A percentile compares a stretch with the other conserved stretches of the same genome.
phyloP scores from a whole-genome alignment of 805 yeast genomes.

The Kluyveromyces starmeri region DNA sequence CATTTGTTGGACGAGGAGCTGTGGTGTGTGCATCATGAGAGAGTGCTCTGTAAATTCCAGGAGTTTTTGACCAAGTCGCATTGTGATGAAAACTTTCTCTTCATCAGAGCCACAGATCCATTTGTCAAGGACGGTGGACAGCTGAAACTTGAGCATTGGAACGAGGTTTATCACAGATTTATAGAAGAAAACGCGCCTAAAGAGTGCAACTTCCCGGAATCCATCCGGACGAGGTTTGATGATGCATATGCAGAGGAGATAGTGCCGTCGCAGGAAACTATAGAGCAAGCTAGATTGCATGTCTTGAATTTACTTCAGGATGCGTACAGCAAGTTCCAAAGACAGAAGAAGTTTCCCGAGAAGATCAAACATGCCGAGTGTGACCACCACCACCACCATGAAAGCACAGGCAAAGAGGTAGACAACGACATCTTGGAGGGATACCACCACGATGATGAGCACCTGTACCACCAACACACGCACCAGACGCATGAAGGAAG shows the following conservation, averaged over 20 bases:
- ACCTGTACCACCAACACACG: neutral
- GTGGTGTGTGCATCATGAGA: slow-evolving; percentile 8
- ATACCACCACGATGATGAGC: neutral
- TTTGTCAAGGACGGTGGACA: slow-evolving; percentile 5
- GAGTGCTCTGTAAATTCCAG: slow-evolving; percentile 15
- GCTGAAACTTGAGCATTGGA: neutral
- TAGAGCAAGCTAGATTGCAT: slow-evolving; percentile 21
- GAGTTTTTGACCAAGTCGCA: slow-evolving; percentile 19
- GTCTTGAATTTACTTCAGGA: slow-evolving; percentile 20
- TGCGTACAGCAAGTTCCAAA: slow-evolving; percentile 12
- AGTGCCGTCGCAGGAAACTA: slow-evolving; percentile 14
- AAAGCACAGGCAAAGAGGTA: too few relatives aligned
- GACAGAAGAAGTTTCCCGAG: slow-evolving; percentile 4
- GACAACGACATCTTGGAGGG: too few relatives aligned
- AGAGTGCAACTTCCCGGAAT: slow-evolving; percentile 27
- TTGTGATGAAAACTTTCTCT: slow-evolving; percentile 27
- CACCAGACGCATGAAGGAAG: neutral
- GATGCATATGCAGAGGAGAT: slow-evolving; percentile 9
- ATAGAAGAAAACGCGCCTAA: slow-evolving; percentile 20
- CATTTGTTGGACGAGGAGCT: slow-evolving; percentile 1
- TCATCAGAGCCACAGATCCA: slow-evolving; percentile 12
- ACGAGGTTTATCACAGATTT: slow-evolving; percentile 9
- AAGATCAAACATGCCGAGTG: neutral
- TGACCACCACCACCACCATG: slow-evolving; percentile 1
- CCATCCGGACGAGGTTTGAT: slow-evolving; percentile 16